These are phyloP conservation scores for Backusella morwellensis DNA, from an alignment of 192 early-diverging fungal genomes.

Conservation along the genomic window DNA sequence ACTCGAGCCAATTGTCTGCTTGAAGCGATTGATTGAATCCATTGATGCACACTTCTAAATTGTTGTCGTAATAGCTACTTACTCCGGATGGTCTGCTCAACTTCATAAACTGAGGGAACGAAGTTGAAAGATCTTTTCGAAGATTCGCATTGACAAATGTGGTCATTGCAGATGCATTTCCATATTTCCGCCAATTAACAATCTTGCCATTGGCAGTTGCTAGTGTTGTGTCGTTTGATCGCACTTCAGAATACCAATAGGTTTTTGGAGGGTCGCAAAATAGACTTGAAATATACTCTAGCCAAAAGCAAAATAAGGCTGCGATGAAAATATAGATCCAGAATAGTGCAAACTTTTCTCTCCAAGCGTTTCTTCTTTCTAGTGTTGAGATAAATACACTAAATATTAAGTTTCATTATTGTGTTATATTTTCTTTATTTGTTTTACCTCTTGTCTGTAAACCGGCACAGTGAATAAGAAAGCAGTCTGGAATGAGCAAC, in stretches of 20 bases:
- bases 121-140: conserved; percentile 31
- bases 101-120: conserved; percentile 35
- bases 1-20: conserved; percentile 33
- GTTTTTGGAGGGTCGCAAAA: conserved; percentile 35
- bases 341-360: conserved; percentile 35
- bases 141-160: conserved; percentile 21
- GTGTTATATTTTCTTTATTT: background rate
- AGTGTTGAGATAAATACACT: background rate
- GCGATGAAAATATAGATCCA: conserved; percentile 13
- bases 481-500: conserved; percentile 5
- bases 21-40: conserved; percentile 9
- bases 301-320: conserved; percentile 30
- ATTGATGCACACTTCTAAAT: conserved; percentile 23
- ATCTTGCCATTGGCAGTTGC: conserved; percentile 30
- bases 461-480: background rate
- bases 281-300: conserved; percentile 31
- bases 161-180: conserved; percentile 14
- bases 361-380: conserved; percentile 29
- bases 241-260: conserved; percentile 10
- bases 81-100: conserved; percentile 9
- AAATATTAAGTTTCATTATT: too few species aligned
- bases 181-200: conserved; percentile 22
- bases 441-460: background rate
- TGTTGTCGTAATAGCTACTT: conserved; percentile 16
- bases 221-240: background rate